Conservation (phyloP, 805 yeast species). For the Candida ortonii region DNA sequence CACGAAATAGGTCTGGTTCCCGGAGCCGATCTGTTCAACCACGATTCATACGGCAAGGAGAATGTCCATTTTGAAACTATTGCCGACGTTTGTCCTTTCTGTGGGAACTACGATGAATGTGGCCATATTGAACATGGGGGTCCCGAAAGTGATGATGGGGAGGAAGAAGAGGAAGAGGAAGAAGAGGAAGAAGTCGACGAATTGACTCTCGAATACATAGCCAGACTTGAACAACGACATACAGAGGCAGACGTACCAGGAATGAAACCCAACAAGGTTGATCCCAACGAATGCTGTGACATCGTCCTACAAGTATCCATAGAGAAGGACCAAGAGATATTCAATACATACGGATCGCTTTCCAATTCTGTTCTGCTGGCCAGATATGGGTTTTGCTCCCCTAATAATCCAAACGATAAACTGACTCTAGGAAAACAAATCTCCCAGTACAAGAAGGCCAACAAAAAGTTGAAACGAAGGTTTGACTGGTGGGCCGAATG, state of each 20-base stretch:
- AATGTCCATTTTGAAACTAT: slow-evolving; percentile 64
- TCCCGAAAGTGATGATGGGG: slow-evolving; percentile 28
- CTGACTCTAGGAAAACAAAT: slow-evolving; percentile 55
- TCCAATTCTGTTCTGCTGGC: slow-evolving; percentile 64
- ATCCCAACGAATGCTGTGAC: slow-evolving; percentile 65
- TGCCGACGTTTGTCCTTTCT: slow-evolving; percentile 34
- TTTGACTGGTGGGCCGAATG: slow-evolving; percentile 27
- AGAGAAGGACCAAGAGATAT: slow-evolving; percentile 55
- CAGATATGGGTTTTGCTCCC: slow-evolving; percentile 73
- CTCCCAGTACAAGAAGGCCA: slow-evolving; percentile 17
- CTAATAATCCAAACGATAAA: slow-evolving; percentile 52
- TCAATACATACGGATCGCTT: slow-evolving; percentile 79
- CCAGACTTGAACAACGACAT: slow-evolving; percentile 30
- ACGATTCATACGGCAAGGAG: slow-evolving; percentile 50
- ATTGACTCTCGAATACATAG: slow-evolving; percentile 33
- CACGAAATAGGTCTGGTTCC: slow-evolving; percentile 81
- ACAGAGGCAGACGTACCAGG: slow-evolving; percentile 27
- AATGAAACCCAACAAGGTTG: slow-evolving; percentile 21
- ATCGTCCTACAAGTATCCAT: slow-evolving; percentile 50
- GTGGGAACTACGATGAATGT: slow-evolving; percentile 33
- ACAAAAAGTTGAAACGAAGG: slow-evolving; percentile 17
- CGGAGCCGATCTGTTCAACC: slow-evolving; percentile 88
- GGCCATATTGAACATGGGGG: slow-evolving; percentile 31
- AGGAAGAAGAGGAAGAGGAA: slow-evolving; percentile 20
- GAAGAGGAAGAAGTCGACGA: slow-evolving; percentile 24